These are phyloP conservation scores for Orbilia brochopaga DNA, from an alignment of 2,329 filamentous ascomycete genomes.

Conservation along the genomic window DNA sequence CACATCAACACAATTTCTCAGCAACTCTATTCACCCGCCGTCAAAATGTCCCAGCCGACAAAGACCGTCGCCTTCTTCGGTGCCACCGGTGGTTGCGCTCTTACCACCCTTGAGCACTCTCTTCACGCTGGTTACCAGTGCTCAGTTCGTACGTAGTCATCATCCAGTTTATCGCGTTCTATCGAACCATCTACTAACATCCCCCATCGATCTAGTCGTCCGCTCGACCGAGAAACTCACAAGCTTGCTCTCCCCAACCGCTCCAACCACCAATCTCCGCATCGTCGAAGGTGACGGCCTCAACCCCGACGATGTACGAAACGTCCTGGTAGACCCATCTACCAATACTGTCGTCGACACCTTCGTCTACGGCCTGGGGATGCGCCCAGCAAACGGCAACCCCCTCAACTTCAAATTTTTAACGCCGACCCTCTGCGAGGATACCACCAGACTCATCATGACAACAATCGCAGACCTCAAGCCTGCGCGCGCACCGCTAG, in stretches of 20 bases:
- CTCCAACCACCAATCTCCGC: constrained; percentile 60
- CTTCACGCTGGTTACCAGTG: constrained; percentile 62
- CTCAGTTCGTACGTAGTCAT: constrained; percentile 56
- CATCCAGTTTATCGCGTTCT: not conserved
- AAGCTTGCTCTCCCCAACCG: constrained; percentile 17
- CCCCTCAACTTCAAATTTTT: constrained; percentile 54
- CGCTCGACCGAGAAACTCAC: constrained; percentile 36
- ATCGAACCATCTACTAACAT: not conserved
- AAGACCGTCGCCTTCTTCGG: constrained; percentile 64
- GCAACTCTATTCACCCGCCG: not conserved
- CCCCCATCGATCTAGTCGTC: constrained; percentile 23
- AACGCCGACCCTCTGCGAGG: constrained; percentile 62
- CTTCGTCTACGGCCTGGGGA: constrained; percentile 63
- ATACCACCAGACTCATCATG: constrained; percentile 60
- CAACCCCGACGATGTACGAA: constrained; percentile 58
- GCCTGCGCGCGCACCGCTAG: constrained; percentile 56
- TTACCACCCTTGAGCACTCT: constrained; percentile 61
- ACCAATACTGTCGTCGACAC: constrained; percentile 59
- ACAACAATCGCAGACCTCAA: constrained; percentile 51
- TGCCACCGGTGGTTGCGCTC: constrained; percentile 63
- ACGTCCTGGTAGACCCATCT: constrained; percentile 56
- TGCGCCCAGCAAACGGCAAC: constrained; percentile 56
- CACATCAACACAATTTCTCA: constrained; percentile 4
- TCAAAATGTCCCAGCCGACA: constrained; percentile 42
- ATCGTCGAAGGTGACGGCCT: constrained; percentile 63